phyloP scores from a whole-genome alignment of 2,329 filamentous ascomycete species.

The Ilyonectria destructans region DNA sequence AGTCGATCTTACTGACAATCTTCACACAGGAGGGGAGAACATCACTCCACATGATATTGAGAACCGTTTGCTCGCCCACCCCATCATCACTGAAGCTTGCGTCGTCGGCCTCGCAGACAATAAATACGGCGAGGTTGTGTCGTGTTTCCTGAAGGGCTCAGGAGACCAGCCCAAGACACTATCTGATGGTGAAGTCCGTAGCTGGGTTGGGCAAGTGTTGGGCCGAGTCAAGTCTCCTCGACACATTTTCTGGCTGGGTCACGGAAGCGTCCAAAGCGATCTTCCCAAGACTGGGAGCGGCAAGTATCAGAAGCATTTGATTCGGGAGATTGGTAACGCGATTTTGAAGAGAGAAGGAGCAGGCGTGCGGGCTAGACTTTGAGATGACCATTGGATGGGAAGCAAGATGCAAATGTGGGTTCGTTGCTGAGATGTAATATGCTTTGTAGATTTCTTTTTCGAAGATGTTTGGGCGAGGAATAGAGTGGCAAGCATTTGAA shows the following conservation, averaged over 20 bases:
- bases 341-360: neutral
- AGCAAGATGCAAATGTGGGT: too few relatives aligned
- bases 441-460: too few relatives aligned
- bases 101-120: constrained; percentile 25
- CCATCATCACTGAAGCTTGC: constrained; percentile 8
- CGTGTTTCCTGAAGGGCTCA: constrained; percentile 16
- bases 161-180: neutral
- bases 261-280: neutral
- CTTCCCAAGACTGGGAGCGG: constrained; percentile 28
- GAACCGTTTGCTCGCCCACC: constrained; percentile 11
- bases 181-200: constrained; percentile 10
- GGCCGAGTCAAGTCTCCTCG: constrained; percentile 20
- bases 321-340: constrained; percentile 20
- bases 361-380: neutral
- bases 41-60: constrained; percentile 29
- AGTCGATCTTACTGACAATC: neutral
- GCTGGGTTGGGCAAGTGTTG: constrained; percentile 21
- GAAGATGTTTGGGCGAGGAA: too few relatives aligned
- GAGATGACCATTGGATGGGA: neutral
- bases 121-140: constrained; percentile 33
- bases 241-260: constrained; percentile 29
- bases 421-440: too few relatives aligned
- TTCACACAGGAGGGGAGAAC: constrained; percentile 24
- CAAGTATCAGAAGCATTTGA: constrained; percentile 28
- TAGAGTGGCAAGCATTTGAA: too few relatives aligned